phyloP scores from a whole-genome alignment of 2,329 filamentous ascomycete genomes.

The Cytospora chrysosperma region DNA sequence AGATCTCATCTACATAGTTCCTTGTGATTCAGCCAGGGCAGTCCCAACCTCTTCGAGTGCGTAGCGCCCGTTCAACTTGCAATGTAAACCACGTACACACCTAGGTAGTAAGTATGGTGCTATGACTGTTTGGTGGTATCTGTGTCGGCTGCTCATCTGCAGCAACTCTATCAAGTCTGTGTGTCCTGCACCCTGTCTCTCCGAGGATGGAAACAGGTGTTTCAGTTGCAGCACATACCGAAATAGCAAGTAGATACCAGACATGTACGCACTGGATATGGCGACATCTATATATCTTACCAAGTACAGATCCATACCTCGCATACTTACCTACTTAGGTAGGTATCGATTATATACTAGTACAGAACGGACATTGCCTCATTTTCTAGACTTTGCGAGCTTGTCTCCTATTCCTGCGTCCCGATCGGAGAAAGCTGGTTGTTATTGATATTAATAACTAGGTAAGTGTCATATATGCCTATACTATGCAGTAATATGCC shows the following conservation, averaged over 20 bases:
- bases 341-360: too few species aligned
- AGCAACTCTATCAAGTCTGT: background rate
- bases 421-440: too few species aligned
- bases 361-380: too few species aligned
- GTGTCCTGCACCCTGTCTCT: background rate
- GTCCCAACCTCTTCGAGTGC: background rate
- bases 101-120: background rate
- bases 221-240: background rate
- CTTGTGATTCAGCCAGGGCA: background rate
- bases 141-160: background rate
- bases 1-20: background rate
- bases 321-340: too few species aligned
- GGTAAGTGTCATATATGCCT: too few species aligned
- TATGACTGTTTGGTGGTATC: background rate
- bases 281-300: too few species aligned
- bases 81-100: background rate
- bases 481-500: too few species aligned
- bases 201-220: background rate
- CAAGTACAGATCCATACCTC: too few species aligned
- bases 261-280: too few species aligned
- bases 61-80: background rate
- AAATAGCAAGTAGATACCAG: too few species aligned
- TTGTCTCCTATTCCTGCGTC: background rate
- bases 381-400: background rate
- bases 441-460: background rate